phyloP scores from a whole-genome alignment of 306 rosid genomes.

The Phaseolus lunatus region DNA sequence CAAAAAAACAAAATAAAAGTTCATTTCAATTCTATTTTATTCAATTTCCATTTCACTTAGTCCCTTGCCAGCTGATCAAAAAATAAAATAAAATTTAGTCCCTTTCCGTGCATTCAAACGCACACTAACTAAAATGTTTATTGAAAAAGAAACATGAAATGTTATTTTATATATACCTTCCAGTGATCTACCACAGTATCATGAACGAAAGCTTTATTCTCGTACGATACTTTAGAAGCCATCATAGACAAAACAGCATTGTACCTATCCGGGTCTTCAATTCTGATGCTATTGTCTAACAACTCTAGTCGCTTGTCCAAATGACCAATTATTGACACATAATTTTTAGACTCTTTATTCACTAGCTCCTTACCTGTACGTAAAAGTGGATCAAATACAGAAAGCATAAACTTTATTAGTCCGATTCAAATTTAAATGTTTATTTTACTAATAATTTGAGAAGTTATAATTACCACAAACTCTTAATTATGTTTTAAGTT shows the following conservation, averaged over 20 bases:
- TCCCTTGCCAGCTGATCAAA: no score
- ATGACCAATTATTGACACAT: constrained; percentile 48
- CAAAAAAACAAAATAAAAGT: not conserved
- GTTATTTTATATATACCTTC: constrained; percentile 48
- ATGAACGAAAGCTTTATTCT: constrained; percentile 50
- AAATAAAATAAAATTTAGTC: no score
- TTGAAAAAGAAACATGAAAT: not conserved
- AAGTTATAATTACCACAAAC: not conserved
- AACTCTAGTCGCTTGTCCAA: constrained; percentile 52
- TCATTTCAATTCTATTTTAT: no score
- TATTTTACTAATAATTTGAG: not conserved
- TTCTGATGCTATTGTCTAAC: constrained; percentile 45
- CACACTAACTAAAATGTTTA: not conserved
- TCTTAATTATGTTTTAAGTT: no score
- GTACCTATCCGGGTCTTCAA: constrained; percentile 45
- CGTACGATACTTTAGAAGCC: constrained; percentile 66
- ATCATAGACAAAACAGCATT: constrained; percentile 54
- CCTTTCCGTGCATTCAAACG: not conserved
- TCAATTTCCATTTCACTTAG: no score
- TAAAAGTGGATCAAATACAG: not conserved
- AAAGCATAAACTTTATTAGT: not conserved
- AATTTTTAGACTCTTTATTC: constrained; percentile 46
- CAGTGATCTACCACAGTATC: constrained; percentile 46
- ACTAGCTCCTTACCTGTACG: constrained; percentile 48
- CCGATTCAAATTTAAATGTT: not conserved